Percentiles rank a stretch among this genome's conserved stretches.
Conservation (phyloP, 352 stramenopile genomes). For the Phytophthora sp. region DNA sequence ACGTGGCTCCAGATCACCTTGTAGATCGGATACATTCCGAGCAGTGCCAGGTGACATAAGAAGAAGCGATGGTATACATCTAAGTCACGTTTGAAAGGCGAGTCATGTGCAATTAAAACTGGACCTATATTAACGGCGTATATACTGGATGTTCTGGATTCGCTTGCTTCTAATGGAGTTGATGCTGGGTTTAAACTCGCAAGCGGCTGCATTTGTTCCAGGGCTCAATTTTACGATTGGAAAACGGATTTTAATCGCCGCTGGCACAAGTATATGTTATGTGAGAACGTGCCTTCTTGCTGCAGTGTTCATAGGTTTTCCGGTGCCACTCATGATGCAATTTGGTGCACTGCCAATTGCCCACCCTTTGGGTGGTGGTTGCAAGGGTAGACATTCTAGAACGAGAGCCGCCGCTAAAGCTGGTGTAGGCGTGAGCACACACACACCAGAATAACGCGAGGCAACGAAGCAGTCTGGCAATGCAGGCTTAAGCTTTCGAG, state of each 20-base stretch:
- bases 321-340: slow-evolving; percentile 5
- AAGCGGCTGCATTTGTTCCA: neutral
- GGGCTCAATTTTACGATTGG: neutral
- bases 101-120: slow-evolving; percentile 10
- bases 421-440: neutral
- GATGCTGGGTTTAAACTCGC: neutral
- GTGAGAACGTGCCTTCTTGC: neutral
- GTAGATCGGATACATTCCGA: slow-evolving; percentile 1
- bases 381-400: neutral
- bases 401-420: neutral
- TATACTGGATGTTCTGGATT: slow-evolving; percentile 1
- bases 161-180: neutral
- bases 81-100: neutral
- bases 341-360: neutral
- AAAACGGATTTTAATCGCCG: neutral
- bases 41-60: neutral
- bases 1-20: slow-evolving; percentile 4
- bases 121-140: slow-evolving; percentile 5
- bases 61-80: slow-evolving; percentile 4
- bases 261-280: neutral
- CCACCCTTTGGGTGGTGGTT: neutral
- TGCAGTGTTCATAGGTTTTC: neutral
- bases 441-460: neutral
- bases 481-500: neutral
- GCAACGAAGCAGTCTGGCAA: neutral